Base-by-base conservation (phyloP, 106 monocot genomes). In the Iris macrosiphon region DNA sequence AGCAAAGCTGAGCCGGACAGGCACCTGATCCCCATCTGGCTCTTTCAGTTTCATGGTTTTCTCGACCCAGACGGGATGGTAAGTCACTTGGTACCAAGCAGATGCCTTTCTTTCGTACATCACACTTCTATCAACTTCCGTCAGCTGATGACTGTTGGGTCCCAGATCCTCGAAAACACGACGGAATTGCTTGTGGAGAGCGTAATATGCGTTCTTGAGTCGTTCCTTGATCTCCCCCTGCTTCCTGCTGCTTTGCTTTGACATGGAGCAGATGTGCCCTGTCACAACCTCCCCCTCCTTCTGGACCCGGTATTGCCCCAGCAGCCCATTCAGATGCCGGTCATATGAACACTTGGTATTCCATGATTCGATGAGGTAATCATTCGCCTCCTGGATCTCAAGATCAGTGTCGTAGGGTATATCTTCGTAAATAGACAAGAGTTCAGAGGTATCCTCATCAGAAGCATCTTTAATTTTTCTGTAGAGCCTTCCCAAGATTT, bases 1-100 rank as follows among this genome's bases (percentile, higher is more conserved):
- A 50, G 93, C 80, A 63, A 93, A 93, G 53, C 87, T 83, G 5
- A 93, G 74, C 19, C 76, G 55, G 18, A 55, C 16, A 12, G 72
- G 59, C 21, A 71, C 54, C 4, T 15, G 49, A 15, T 63, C 65
- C 11, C 68, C 87, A 17, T 79, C 83, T 11, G 71, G 67, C 14
- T 66, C 79, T 38, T 33, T 63, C 34, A 62, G 49, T 52, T 75
- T 65, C 4, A 17, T 39, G 0, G 74, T 40, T 56, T 57, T 72
- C 26, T 65, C 31, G 4, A 87, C 45, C 93, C 93, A 93, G 6
- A 42, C 49, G 9, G 87, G 80, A 26, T 80, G 87, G 38, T 93
- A 93, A 0, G 83, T 83, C 12, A 93, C 93, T 31, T 87, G 83
- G 49, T 93, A 87, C 87, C 93, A 93, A 26, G 93, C 93, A 1